These are phyloP conservation scores for Plasmopara viticola DNA, from an alignment of 352 stramenopile genomes.

Conservation along the genomic window DNA sequence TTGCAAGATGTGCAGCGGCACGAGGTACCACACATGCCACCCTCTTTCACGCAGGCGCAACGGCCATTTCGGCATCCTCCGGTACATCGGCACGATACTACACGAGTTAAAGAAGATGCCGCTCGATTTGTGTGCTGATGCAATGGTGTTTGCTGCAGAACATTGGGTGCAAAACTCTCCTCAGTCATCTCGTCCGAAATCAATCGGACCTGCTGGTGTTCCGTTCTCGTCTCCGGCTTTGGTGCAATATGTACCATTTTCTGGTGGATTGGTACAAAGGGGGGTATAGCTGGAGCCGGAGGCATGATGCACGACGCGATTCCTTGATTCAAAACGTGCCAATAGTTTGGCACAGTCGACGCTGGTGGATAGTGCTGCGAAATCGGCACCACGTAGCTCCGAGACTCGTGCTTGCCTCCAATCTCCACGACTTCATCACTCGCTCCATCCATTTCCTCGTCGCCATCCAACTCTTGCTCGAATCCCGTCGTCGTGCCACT, in stretches of 20 bases:
- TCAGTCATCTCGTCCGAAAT: constrained; percentile 9
- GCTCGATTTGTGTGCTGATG: constrained; percentile 2
- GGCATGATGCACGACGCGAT: constrained; percentile 27
- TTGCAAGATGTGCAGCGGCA: constrained; percentile 84
- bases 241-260: constrained; percentile 74
- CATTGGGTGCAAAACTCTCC: constrained; percentile 9
- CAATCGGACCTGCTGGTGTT: constrained; percentile 5
- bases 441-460: constrained; percentile 33
- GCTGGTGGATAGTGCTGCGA: constrained; percentile 52
- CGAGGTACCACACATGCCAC: constrained; percentile 62
- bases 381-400: constrained; percentile 2
- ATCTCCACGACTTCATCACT: constrained; percentile 21
- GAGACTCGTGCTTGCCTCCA: constrained; percentile 14
- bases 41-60: constrained; percentile 79
- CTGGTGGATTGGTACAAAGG: constrained; percentile 11
- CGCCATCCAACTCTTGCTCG: constrained; percentile 15
- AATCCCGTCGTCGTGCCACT: constrained; percentile 5
- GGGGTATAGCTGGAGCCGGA: constrained; percentile 22
- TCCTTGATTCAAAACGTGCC: constrained; percentile 78
- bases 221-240: constrained; percentile 37
- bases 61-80: constrained; percentile 74
- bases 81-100: constrained; percentile 73
- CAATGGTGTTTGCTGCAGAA: constrained; percentile 5
- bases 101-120: constrained; percentile 10
- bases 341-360: constrained; percentile 80